phyloP scores from a whole-genome alignment of 257 asterid genomes.

The Striga asiatica region DNA sequence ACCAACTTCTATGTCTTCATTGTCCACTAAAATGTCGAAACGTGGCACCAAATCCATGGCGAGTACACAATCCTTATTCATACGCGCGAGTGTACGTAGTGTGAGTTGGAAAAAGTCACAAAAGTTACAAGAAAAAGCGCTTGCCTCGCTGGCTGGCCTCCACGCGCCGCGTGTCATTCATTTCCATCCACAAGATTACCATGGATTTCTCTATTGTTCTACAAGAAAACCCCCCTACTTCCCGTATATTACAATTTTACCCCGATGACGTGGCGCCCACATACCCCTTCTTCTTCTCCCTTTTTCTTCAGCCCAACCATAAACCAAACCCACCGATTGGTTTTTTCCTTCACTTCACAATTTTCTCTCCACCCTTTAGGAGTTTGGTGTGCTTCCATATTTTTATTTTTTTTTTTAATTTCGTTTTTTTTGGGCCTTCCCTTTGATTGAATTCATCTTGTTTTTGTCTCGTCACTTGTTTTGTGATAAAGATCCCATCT shows the following conservation, averaged over 20 bases:
- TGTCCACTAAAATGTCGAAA: too few relatives aligned
- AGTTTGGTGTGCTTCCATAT: background rate
- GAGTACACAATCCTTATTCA: too few relatives aligned
- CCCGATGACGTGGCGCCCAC: conserved; percentile 51
- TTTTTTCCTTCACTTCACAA: conserved; percentile 13
- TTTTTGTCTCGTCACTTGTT: too few relatives aligned
- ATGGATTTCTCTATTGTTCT: conserved; percentile 41
- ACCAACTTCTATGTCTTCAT: too few relatives aligned
- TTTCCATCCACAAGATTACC: conserved; percentile 59
- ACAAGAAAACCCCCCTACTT: background rate
- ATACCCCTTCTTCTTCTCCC: background rate
- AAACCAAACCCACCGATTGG: conserved; percentile 14
- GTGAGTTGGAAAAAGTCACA: conserved; percentile 2
- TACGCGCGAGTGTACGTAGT: too few relatives aligned
- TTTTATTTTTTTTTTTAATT: background rate
- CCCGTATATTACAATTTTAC: conserved; percentile 3
- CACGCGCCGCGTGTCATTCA: conserved; percentile 63
- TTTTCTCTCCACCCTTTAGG: conserved; percentile 14
- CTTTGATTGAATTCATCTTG: too few relatives aligned
- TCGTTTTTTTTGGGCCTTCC: too few relatives aligned
- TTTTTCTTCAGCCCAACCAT: conserved; percentile 2
- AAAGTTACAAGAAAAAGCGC: conserved; percentile 21
- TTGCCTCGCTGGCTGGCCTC: conserved; percentile 31
- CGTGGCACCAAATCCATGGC: too few relatives aligned
- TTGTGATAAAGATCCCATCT: too few relatives aligned